Evolutionary conservation across 2,329 filamentous ascomycete species (phyloP).

Genomic region (Pseudohalonectria lignicola): DNA sequence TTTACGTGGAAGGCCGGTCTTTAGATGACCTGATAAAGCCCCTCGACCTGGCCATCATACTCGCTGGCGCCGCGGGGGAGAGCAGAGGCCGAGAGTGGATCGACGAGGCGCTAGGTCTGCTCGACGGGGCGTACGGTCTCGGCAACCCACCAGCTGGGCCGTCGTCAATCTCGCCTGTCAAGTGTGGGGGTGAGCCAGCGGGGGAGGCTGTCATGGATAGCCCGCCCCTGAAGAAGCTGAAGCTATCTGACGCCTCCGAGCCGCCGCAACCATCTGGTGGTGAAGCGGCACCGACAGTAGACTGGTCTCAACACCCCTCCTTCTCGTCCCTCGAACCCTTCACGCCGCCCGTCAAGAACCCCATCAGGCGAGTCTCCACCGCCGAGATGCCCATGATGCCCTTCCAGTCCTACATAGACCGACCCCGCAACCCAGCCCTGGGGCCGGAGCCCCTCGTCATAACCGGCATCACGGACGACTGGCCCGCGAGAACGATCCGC

Average conservation of each 20-base stretch:
- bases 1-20: too few relatives aligned
- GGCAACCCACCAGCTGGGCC: too few relatives aligned
- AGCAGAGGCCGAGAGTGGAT: constrained; percentile 39
- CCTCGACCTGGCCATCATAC: constrained; percentile 68
- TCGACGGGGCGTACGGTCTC: constrained; percentile 18
- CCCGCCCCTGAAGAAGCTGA: not conserved
- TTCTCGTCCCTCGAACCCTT: constrained; percentile 27
- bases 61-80: constrained; percentile 52
- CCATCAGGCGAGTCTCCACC: constrained; percentile 31
- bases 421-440: constrained; percentile 17
- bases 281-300: too few relatives aligned
- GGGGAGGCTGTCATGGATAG: not conserved
- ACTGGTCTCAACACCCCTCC: constrained; percentile 8
- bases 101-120: constrained; percentile 34
- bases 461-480: constrained; percentile 50
- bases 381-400: constrained; percentile 26
- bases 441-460: constrained; percentile 58
- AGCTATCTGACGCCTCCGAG: not conserved
- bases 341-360: constrained; percentile 26
- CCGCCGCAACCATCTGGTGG: too few relatives aligned
- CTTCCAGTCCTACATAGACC: constrained; percentile 52
- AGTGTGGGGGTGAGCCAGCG: too few relatives aligned
- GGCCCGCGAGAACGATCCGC: constrained; percentile 62
- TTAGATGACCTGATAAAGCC: constrained; percentile 48
- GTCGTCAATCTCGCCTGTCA: too few relatives aligned